Evolutionary conservation across 106 monocot genomes (phyloP).

Genomic region (Phalaenopsis aphrodite): DNA sequence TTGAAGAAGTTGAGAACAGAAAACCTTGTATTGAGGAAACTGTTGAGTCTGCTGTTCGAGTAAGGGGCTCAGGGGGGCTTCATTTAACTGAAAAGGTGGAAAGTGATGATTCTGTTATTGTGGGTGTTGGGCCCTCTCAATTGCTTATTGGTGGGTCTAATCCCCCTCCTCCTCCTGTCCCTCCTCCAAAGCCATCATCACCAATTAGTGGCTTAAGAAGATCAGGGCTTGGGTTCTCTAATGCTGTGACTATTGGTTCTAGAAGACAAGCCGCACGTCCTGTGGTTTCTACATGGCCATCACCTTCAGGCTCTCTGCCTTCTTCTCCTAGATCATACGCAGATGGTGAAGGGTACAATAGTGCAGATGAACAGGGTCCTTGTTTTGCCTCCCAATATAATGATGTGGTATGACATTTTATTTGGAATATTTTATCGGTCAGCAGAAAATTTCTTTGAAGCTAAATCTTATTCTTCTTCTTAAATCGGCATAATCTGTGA

Average conservation of each 20-base stretch:
- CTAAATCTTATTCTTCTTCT: neutral
- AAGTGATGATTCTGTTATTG: slow-evolving; percentile 27
- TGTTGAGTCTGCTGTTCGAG: slow-evolving; percentile 3
- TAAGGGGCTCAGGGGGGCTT: slow-evolving; percentile 14
- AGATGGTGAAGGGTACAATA: slow-evolving; percentile 94
- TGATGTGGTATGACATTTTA: slow-evolving; percentile 49
- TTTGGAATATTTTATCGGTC: neutral
- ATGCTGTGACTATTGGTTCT: slow-evolving; percentile 35
- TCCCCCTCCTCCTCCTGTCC: slow-evolving; percentile 75
- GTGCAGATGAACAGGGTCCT: slow-evolving; percentile 85
- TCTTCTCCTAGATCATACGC: slow-evolving; percentile 79
- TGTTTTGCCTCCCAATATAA: slow-evolving; percentile 64
- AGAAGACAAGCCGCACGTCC: slow-evolving; percentile 59
- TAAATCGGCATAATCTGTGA: neutral
- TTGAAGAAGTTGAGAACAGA: slow-evolving; percentile 21
- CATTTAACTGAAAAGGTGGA: neutral
- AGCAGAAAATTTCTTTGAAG: neutral
- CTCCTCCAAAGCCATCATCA: slow-evolving; percentile 51
- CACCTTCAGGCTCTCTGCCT: slow-evolving; percentile 54
- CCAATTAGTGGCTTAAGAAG: slow-evolving; percentile 26
- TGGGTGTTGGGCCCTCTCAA: slow-evolving; percentile 25
- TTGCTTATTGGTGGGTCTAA: slow-evolving; percentile 34
- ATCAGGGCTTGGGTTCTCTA: slow-evolving; percentile 19
- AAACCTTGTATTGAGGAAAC: slow-evolving; percentile 22
- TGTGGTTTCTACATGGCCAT: slow-evolving; percentile 31